Conservation (phyloP, 2,329 filamentous ascomycete genomes). For the Emergomyces orientalis region DNA sequence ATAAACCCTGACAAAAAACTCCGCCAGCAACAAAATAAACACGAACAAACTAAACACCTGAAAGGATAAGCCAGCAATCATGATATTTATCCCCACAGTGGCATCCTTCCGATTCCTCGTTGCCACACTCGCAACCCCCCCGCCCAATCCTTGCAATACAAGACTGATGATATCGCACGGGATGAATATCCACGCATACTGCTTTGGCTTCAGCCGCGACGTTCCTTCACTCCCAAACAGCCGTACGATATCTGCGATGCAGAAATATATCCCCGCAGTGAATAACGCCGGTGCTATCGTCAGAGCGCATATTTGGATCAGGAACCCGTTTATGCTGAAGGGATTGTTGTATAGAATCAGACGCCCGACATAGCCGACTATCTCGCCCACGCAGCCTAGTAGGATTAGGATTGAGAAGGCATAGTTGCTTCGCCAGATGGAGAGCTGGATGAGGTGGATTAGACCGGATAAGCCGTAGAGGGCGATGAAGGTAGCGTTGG, state of each 20-base stretch:
- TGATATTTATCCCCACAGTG: slow-evolving; percentile 30
- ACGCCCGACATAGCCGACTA: slow-evolving; percentile 55
- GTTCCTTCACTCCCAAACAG: slow-evolving; percentile 32
- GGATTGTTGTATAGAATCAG: slow-evolving; percentile 50
- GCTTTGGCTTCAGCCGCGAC: slow-evolving; percentile 32
- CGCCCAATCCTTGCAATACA: slow-evolving; percentile 36
- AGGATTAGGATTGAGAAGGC: slow-evolving; percentile 44
- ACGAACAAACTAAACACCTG: slow-evolving; percentile 33
- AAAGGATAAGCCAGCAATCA: slow-evolving; percentile 33
- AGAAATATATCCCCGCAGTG: slow-evolving; percentile 58
- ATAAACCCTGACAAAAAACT: slow-evolving; percentile 21
- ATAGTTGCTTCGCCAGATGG: slow-evolving; percentile 21
- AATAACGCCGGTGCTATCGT: slow-evolving; percentile 49
- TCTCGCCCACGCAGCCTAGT: slow-evolving; percentile 48
- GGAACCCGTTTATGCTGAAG: slow-evolving; percentile 51
- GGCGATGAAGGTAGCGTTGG: slow-evolving; percentile 35
- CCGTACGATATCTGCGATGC: slow-evolving; percentile 40
- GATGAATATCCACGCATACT: slow-evolving; percentile 33
- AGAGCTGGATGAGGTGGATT: slow-evolving; percentile 30
- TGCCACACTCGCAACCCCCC: slow-evolving; percentile 25
- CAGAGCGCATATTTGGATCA: slow-evolving; percentile 57
- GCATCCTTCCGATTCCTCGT: slow-evolving; percentile 13
- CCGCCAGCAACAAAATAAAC: slow-evolving; percentile 24
- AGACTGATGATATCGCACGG: slow-evolving; percentile 36
- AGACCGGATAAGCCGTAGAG: slow-evolving; percentile 37